phyloP scores from a whole-genome alignment of 345 rosid genomes.

The Eucalyptus tenuipes region DNA sequence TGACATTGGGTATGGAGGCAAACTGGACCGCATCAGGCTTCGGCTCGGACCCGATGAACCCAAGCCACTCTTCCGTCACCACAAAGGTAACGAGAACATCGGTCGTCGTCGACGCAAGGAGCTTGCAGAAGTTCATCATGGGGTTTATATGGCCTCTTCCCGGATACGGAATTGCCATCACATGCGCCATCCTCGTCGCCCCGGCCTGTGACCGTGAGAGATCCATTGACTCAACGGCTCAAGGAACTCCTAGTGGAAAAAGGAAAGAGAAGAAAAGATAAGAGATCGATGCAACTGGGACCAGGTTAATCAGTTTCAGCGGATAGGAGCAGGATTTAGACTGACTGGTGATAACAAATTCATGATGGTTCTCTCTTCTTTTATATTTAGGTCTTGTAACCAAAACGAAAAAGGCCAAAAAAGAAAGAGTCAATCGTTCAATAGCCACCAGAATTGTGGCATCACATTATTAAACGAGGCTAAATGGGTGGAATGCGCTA shows the following conservation, averaged over 20 bases:
- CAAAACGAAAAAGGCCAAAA: background rate
- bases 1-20: conserved; percentile 5
- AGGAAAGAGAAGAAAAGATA: background rate
- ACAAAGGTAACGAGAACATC: background rate
- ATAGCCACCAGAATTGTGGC: background rate
- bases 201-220: background rate
- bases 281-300: background rate
- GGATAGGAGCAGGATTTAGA: background rate
- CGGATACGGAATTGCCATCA: background rate
- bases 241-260: background rate
- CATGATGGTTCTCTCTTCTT: background rate
- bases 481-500: background rate
- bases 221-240: background rate
- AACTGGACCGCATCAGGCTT: background rate
- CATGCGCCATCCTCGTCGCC: background rate
- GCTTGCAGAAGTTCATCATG: background rate
- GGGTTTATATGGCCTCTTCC: background rate
- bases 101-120: background rate
- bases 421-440: background rate
- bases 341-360: background rate
- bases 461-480: background rate
- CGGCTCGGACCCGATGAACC: background rate
- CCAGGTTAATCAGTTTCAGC: background rate
- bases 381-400: too few species aligned
- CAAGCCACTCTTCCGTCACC: background rate